These are phyloP conservation scores for Colletotrichum musae DNA, from an alignment of 2,329 filamentous ascomycete genomes.

Conservation along the genomic window DNA sequence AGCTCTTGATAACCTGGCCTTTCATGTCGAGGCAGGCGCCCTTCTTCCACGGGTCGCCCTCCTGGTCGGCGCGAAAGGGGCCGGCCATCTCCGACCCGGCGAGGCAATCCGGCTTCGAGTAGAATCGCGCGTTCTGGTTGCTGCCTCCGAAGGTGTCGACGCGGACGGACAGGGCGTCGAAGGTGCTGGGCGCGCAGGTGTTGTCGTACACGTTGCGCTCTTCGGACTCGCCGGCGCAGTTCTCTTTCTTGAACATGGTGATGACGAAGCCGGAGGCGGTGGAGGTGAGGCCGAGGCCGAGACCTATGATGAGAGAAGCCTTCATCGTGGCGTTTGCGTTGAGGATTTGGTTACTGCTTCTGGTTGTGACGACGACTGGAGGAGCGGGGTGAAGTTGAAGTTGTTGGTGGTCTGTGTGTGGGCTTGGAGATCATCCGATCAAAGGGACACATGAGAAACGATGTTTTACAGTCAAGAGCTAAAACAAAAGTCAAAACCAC, in stretches of 20 bases:
- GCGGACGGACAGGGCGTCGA: not conserved
- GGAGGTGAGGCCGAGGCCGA: slow-evolving; percentile 16
- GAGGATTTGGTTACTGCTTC: not conserved
- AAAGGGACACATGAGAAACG: too few species aligned
- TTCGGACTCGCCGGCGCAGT: not conserved
- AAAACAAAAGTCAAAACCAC: too few species aligned
- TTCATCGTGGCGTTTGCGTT: not conserved
- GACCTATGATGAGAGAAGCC: not conserved
- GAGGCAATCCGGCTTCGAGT: not conserved
- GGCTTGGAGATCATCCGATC: too few species aligned
- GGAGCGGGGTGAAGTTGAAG: too few species aligned
- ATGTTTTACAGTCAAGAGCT: too few species aligned
- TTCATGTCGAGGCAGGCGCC: slow-evolving; percentile 3
- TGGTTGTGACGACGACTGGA: too few species aligned
- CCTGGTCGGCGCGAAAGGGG: slow-evolving; percentile 1
- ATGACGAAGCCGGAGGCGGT: slow-evolving; percentile 19
- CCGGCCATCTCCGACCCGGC: not conserved
- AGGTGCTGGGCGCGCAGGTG: not conserved
- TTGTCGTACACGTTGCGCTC: slow-evolving; percentile 6
- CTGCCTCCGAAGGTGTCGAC: slow-evolving; percentile 3
- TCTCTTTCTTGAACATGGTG: slow-evolving; percentile 2
- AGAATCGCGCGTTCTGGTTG: slow-evolving; percentile 5
- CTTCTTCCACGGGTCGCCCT: slow-evolving; percentile 7
- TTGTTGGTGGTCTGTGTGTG: too few species aligned
- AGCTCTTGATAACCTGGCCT: not conserved